Base-by-base conservation (phyloP, 345 rosid species). In the Excoecaria agallocha region DNA sequence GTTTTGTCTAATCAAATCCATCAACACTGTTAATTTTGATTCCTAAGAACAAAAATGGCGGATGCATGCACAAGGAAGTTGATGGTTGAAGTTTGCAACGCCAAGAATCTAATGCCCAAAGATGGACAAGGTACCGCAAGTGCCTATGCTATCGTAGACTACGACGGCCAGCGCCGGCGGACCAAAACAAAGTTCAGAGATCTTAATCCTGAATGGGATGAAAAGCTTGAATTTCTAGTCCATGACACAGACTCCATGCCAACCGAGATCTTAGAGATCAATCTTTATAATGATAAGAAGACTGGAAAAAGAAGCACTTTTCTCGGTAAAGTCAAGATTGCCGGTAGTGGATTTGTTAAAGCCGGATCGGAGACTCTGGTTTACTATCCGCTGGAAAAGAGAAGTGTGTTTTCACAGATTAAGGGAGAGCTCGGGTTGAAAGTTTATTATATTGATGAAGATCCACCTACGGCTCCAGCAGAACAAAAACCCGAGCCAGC, bases 91-190 rank as follows among this genome's bases (percentile, higher is more conserved):
- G 88, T 94, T 70, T 88, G 87, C 81, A 86, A 82, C 50, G 98
- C 96, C n/a, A 90, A 83, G 74, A 91, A 91, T 58, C 73, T 91
- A 55, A 91, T 91, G 98, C 97, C 94, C 0, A 94, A 91, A 46
- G 98, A 94, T 68, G 97, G 98, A 15, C 98, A 94, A 73, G 98
- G 96, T 25, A 91, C 98, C 0, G 96, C 98, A 0, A 94, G 96
- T 52, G 91, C 98, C 1, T 94, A 88, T 50, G 97, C 90, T 3
- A 79, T 89, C 10, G 92, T 88, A 1, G 98, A 94, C 69, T 94
- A 85, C 77, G 93, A 89, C 41, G 96, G 97, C 19, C 98, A 91
- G 80, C 78, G 96, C 0, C 82, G 94, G 60, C 74, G 97, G 22
- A 94, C 98, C 13, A 90, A 86, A 80, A 94, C 98, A 1, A 90